Conservation (phyloP, 2,329 filamentous ascomycete species). For the Corynespora cassiicola region DNA sequence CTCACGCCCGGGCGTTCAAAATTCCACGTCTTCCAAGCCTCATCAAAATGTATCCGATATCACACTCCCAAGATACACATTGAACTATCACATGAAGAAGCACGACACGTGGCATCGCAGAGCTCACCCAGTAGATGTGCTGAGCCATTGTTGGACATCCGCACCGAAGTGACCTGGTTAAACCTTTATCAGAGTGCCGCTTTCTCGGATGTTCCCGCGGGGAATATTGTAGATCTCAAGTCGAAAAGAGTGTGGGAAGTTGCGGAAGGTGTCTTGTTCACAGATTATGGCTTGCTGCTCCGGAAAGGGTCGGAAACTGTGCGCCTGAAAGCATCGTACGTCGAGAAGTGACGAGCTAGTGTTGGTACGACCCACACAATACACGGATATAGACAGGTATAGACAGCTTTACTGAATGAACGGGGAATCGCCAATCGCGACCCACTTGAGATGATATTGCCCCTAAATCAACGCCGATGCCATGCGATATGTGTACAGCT, state of each 20-base stretch:
- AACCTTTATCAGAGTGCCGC: no score
- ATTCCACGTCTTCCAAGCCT: conserved; percentile 1
- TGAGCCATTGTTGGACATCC: no score
- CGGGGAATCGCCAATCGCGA: no score
- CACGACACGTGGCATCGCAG: not conserved
- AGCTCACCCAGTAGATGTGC: no score
- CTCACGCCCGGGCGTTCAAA: conserved; percentile 3
- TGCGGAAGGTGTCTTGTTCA: conserved; percentile 4
- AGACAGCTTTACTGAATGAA: no score
- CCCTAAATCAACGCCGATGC: no score
- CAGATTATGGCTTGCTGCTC: conserved; percentile 3
- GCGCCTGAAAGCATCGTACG: conserved; percentile 1
- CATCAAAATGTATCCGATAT: conserved; percentile 4
- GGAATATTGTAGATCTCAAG: no score
- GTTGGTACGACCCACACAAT: no score
- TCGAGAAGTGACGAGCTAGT: no score
- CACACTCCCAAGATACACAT: conserved; percentile 12
- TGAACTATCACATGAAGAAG: conserved; percentile 6
- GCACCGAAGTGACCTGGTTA: no score
- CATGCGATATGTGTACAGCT: not conserved
- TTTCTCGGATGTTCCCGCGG: no score
- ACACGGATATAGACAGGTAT: no score
- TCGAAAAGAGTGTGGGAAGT: not conserved
- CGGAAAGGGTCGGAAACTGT: conserved; percentile 7
- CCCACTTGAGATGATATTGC: conserved; percentile 1